A percentile compares a stretch with the other conserved stretches of the same genome.
Conservation (phyloP, 192 early-diverging fungal genomes). For the Mortierella claussenii region DNA sequence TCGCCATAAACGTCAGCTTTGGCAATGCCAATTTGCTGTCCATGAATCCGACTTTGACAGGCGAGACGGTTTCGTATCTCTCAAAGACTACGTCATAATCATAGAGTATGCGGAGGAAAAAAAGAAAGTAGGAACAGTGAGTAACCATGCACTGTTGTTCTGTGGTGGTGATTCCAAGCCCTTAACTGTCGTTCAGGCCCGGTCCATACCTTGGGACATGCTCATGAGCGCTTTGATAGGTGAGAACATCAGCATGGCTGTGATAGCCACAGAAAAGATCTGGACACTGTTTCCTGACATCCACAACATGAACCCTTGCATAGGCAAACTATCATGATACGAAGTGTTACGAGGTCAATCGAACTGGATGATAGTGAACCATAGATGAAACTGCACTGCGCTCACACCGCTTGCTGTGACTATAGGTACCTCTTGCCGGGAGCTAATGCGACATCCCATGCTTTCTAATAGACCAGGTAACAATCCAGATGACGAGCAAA, state of each 20-base stretch:
- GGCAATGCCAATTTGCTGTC: slow-evolving; percentile 71
- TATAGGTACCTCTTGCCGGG: slow-evolving; percentile 76
- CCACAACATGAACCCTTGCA: slow-evolving; percentile 99
- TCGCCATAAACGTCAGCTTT: slow-evolving; percentile 84
- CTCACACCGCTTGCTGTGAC: background rate
- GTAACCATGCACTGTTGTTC: too few species aligned
- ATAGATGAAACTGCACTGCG: too few species aligned
- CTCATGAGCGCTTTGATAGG: slow-evolving; percentile 80
- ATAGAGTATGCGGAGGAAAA: too few species aligned
- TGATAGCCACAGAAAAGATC: slow-evolving; percentile 95
- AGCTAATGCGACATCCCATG: slow-evolving; percentile 93
- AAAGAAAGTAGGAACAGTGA: too few species aligned
- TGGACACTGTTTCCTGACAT: slow-evolving; percentile 98
- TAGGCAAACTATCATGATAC: slow-evolving; percentile 85
- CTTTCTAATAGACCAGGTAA: slow-evolving; percentile 72
- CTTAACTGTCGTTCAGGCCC: too few species aligned
- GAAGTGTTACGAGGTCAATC: too few species aligned
- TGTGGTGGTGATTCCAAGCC: too few species aligned
- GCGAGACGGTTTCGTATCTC: slow-evolving; percentile 71
- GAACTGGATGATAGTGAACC: too few species aligned
- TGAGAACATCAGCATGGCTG: slow-evolving; percentile 94
- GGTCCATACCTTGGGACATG: slow-evolving; percentile 76
- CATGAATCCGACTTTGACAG: slow-evolving; percentile 56
- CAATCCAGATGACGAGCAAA: background rate
- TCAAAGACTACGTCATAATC: slow-evolving; percentile 84